Evolutionary conservation across 2,329 filamentous ascomycete genomes (phyloP), one percentile per base, ranked within the genome.

Genomic region (Paecilomyces formosus): DNA sequence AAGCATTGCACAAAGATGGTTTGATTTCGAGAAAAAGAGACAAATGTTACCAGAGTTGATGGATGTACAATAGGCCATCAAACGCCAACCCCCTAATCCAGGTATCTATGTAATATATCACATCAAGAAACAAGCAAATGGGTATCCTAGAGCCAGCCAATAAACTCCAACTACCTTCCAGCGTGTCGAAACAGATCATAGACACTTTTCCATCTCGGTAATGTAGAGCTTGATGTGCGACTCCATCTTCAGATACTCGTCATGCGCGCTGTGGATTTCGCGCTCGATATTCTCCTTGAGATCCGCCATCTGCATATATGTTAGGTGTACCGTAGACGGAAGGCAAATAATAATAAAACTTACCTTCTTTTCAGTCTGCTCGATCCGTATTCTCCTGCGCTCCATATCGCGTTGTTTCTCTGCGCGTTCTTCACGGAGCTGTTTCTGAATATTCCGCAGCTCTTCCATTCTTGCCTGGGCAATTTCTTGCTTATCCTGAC

Each of bases 341-440:
- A 35, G 13, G 59, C 54, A 59, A 26, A 52, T 50, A 26, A 33
- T 55, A 55, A 13, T 8, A 6, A 60, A 28, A 70, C 79, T 66
- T 79, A 92, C 92, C 89, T 97, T 97, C 79, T 97, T 97, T 82
- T 97, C 93, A 8, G 91, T 96, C 79, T 97, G 92, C 76, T 99
- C 94, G 63, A 99, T 97, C 61, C 92, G 82, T n/a, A 97, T 90
- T 65, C 90, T 85, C 67, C 92, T 82, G 70, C 89, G 86, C 79
- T 99, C 94, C 78, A 97, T 95, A 70, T 97, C 93, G 59, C 90
- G 88, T 33, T 88, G 88, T 76, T 96, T 95, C 57, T 94, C 90
- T 1, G 84, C 84, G 62, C 92, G 83, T 79, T 99, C 93, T 69
- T 93, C 89, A 0, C 88, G 89, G 61, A 97, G 79, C 70, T 86